A percentile compares a stretch with the other conserved stretches of the same genome.
These are phyloP conservation scores for Coemansia sp. DNA, from an alignment of 192 early-diverging fungal species.

Conservation along the genomic window DNA sequence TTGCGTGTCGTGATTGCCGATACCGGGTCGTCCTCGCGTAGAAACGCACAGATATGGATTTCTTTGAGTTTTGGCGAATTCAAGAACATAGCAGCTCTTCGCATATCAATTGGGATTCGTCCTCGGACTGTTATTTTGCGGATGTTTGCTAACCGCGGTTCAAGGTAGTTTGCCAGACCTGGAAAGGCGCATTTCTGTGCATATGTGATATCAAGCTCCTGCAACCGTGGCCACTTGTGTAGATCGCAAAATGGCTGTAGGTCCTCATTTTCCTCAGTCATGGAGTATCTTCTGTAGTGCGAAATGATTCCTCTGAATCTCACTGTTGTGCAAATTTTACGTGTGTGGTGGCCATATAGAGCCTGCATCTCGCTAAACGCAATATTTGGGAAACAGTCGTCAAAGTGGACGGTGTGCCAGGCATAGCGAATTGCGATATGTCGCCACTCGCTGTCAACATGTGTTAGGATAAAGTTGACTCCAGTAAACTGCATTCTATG, in stretches of 20 bases:
- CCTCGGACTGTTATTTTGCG: conserved; percentile 31
- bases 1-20: conserved; percentile 19
- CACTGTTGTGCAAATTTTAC: conserved; percentile 35
- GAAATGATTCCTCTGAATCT: conserved; percentile 38
- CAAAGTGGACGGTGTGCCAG: conserved; percentile 46
- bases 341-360: conserved; percentile 24
- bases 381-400: conserved; percentile 7
- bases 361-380: conserved; percentile 13
- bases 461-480: conserved; percentile 16
- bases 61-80: conserved; percentile 17
- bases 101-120: conserved; percentile 50
- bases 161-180: conserved; percentile 39
- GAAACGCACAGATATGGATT: conserved; percentile 29
- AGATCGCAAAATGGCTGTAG: conserved; percentile 46
- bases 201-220: conserved; percentile 43
- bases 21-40: conserved; percentile 31
- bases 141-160: conserved; percentile 36
- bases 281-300: conserved; percentile 41
- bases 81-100: conserved; percentile 35
- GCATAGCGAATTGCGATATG: conserved; percentile 31
- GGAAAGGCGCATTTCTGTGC: conserved; percentile 54
- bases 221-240: conserved; percentile 24
- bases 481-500: conserved; percentile 27
- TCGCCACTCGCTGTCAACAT: conserved; percentile 43
- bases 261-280: conserved; percentile 32